Percentiles rank a stretch among this genome's conserved stretches.
These are phyloP conservation scores for Lithospermum erythrorhizon DNA, from an alignment of 257 asterid genomes.

Conservation along the genomic window DNA sequence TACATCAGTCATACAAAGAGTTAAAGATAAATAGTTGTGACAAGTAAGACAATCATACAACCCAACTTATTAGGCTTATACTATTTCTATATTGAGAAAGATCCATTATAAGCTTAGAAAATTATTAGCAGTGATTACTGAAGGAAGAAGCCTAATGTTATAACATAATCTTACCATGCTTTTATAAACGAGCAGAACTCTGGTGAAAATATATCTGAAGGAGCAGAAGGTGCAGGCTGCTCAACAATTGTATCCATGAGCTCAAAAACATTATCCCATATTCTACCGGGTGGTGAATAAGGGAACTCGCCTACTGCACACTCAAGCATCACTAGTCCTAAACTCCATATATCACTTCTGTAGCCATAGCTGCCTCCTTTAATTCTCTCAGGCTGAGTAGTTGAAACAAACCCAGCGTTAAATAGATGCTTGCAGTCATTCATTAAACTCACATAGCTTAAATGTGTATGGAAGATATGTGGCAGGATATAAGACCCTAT, in stretches of 20 bases:
- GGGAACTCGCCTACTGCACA: slow-evolving; percentile 83
- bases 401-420: slow-evolving; percentile 1
- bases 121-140: too few species aligned
- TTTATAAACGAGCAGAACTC: slow-evolving; percentile 84
- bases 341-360: slow-evolving; percentile 93
- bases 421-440: too few species aligned
- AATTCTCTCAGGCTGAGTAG: slow-evolving; percentile 84
- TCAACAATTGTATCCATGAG: slow-evolving; percentile 88
- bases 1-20: too few species aligned
- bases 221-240: slow-evolving; percentile 72
- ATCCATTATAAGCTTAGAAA: too few species aligned
- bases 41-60: too few species aligned
- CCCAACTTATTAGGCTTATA: too few species aligned
- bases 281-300: slow-evolving; percentile 66
- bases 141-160: too few species aligned
- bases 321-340: slow-evolving; percentile 88
- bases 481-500: not conserved
- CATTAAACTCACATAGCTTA: not conserved
- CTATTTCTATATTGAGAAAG: too few species aligned
- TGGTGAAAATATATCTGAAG: slow-evolving; percentile 67
- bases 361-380: slow-evolving; percentile 63
- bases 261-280: slow-evolving; percentile 82
- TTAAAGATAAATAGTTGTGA: too few species aligned
- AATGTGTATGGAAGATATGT: not conserved
- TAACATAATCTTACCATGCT: slow-evolving; percentile 49